Base-by-base conservation (phyloP, 495 filamentous ascomycete genomes). In the Aspergillus sclerotioniger region DNA sequence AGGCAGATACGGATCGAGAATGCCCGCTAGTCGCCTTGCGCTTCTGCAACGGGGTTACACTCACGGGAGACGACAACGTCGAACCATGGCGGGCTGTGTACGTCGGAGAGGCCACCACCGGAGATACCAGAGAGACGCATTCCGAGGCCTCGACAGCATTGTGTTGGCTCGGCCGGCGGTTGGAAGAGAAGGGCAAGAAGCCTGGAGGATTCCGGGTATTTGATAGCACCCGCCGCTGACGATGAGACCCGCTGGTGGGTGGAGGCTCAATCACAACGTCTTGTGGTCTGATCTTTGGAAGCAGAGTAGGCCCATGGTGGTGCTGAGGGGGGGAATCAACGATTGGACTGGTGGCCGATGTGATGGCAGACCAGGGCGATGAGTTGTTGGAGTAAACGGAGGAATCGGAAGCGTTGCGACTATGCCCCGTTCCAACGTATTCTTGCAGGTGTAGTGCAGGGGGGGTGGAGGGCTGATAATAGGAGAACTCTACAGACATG, bases 281-380 rank as follows among this genome's bases (percentile, higher is more conserved):
- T 70, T 95, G 90, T 58, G 83, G 83, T 48, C 92, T 83, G 73
- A 96, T 90, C 79, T 90, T 92, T 57, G 92, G 92, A 28, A 97
- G 80, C 52, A 97, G 81, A 28, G 89, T 76, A 33, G 91, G 90
- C 12, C 90, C 92, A 77, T 89, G 84, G 35, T 91, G 87, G 53
- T 78, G 69, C 21, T 87, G 80, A 62, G 92, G 84, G 54, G 91
- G 91, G 25, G 88, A 90, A 56, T 82, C 77, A 37, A 75, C 74
- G 45, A 79, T 78, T 17, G 91, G 91, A 33, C 88, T 92, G 51
- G 89, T 93, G 55, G 82, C 75, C 56, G 80, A 76, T 21, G 90
- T 92, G 74, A 83, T 78, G 48, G 85, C 84, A 61, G 88, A 90
- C 71, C 87, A 89, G 55, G 91, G 89, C 60, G 91, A 93, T 43